phyloP scores from a whole-genome alignment of 2,329 filamentous ascomycete genomes.

The Claviceps quebecensis region DNA sequence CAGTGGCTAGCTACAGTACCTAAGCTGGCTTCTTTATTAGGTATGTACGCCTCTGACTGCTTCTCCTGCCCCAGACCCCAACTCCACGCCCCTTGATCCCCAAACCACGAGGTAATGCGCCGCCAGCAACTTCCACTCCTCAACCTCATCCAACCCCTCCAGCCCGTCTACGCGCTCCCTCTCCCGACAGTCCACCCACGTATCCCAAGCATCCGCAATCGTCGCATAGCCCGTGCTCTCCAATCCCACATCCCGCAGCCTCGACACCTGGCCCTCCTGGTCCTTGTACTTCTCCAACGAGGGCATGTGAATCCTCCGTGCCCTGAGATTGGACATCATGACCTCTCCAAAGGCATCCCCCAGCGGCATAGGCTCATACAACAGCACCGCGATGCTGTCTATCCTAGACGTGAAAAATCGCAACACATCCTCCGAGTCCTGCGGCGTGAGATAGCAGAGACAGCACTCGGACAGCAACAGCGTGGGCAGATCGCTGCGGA shows the following conservation, averaged over 20 bases:
- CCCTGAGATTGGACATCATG: slow-evolving; percentile 81
- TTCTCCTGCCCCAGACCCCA: background rate
- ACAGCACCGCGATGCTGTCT: slow-evolving; percentile 40
- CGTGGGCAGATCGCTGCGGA: slow-evolving; percentile 53
- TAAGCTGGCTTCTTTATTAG: no score
- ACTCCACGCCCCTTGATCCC: slow-evolving; percentile 52
- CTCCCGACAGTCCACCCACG: slow-evolving; percentile 57
- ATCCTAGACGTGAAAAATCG: slow-evolving; percentile 46
- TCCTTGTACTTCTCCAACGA: slow-evolving; percentile 62
- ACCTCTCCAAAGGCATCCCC: slow-evolving; percentile 77
- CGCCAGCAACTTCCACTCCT: slow-evolving; percentile 82
- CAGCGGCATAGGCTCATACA: slow-evolving; percentile 84
- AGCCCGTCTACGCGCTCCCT: slow-evolving; percentile 65
- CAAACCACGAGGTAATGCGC: slow-evolving; percentile 83
- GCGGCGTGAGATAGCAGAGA: slow-evolving; percentile 67
- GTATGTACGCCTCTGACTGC: no score
- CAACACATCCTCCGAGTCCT: slow-evolving; percentile 50
- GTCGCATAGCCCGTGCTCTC: slow-evolving; percentile 26
- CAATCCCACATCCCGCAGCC: slow-evolving; percentile 57
- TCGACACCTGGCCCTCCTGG: slow-evolving; percentile 50
- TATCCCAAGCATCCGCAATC: slow-evolving; percentile 52
- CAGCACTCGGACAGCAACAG: slow-evolving; percentile 91
- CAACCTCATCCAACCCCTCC: slow-evolving; percentile 87
- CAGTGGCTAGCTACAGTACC: no score
- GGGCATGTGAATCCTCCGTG: slow-evolving; percentile 70